Percentiles rank a stretch among this genome's conserved stretches.
These are phyloP conservation scores for Aspergillus caelatus DNA, from an alignment of 2,329 filamentous ascomycete genomes.

Conservation along the genomic window DNA sequence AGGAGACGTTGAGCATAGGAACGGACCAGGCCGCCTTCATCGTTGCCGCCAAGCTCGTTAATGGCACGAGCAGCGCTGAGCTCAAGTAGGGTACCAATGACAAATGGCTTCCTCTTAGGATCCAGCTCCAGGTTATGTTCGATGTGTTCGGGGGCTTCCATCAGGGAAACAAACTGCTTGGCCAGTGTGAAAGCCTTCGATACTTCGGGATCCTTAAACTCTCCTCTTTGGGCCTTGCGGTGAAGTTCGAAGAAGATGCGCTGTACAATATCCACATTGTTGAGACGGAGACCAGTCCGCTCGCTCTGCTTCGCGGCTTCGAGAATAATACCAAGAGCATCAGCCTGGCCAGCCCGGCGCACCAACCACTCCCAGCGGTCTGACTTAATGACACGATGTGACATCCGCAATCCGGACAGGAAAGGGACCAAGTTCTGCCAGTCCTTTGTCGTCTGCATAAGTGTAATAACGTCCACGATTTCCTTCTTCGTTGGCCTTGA, in stretches of 20 bases:
- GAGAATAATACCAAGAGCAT: constrained; percentile 40
- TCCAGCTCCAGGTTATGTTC: constrained; percentile 30
- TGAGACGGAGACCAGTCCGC: constrained; percentile 41
- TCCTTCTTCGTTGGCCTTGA: constrained; percentile 39
- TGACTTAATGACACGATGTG: constrained; percentile 29
- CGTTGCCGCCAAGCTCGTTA: constrained; percentile 40
- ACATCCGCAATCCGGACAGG: constrained; percentile 39
- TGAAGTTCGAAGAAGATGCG: constrained; percentile 44
- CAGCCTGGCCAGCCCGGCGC: constrained; percentile 39
- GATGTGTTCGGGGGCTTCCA: constrained; percentile 40
- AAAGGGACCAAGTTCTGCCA: constrained; percentile 47
- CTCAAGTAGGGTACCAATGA: constrained; percentile 48
- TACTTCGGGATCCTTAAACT: constrained; percentile 37
- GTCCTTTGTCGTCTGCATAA: constrained; percentile 41
- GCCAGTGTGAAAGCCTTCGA: constrained; percentile 36
- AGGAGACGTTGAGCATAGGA: constrained; percentile 44
- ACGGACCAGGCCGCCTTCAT: constrained; percentile 43
- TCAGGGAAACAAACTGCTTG: constrained; percentile 36
- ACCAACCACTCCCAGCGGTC: constrained; percentile 39
- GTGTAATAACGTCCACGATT: constrained; percentile 32
- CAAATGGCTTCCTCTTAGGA: constrained; percentile 43
- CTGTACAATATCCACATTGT: constrained; percentile 30
- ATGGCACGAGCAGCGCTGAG: constrained; percentile 48
- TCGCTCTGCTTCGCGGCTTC: constrained; percentile 38
- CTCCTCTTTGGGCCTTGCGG: constrained; percentile 32